Evolutionary conservation across 495 filamentous ascomycete species (phyloP), one percentile per base, ranked within the genome.

Genomic region (Penicillium psychrofluorescens): DNA sequence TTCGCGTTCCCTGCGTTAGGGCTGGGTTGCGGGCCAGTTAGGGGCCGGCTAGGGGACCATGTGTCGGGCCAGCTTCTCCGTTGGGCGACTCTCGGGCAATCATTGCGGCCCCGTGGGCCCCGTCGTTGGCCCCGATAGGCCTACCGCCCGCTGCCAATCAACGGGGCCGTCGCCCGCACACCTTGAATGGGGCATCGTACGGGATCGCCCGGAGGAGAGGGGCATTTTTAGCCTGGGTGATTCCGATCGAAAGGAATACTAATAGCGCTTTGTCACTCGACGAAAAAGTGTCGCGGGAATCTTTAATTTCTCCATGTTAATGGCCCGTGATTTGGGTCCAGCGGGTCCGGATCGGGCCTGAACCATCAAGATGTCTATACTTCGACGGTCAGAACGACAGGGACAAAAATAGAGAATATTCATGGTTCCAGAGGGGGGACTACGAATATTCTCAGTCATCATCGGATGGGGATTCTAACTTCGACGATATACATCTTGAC

Each of bases 381-480:
- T 4, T 22, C 3, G 2, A 22, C 22, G 22, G 6, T n/a, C 13
- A 40, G n/a, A 34, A 12, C 0, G n/a, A 34, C 9, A 34, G 9
- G 7, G 32, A 2, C n/a, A 10, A 11, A n/a, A n/a, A n/a, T n/a
- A n/a, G n/a, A n/a, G n/a, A n/a, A n/a, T n/a, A n/a, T n/a, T n/a
- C n/a, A n/a, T n/a, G n/a, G n/a, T n/a, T n/a, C n/a, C n/a, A n/a
- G n/a, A n/a, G n/a, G n/a, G n/a, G 9, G 7, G 32, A 2, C n/a
- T 2, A 11, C 2, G 70, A 68, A 29, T 56, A 58, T 13, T 66
- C 64, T 29, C 22, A 70, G 50, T 16, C 4, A n/a, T 8, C 55
- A 56, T 29, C 65, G 54, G 52, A 77, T 48, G 9, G 63, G 61
- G 33, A 71, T 61, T 27, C 66, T 49, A 41, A 77, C 72, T 29